Evolutionary conservation across 2,329 filamentous ascomycete genomes (phyloP), one percentile per base, ranked within the genome.

Genomic region (Penicillium sp.): DNA sequence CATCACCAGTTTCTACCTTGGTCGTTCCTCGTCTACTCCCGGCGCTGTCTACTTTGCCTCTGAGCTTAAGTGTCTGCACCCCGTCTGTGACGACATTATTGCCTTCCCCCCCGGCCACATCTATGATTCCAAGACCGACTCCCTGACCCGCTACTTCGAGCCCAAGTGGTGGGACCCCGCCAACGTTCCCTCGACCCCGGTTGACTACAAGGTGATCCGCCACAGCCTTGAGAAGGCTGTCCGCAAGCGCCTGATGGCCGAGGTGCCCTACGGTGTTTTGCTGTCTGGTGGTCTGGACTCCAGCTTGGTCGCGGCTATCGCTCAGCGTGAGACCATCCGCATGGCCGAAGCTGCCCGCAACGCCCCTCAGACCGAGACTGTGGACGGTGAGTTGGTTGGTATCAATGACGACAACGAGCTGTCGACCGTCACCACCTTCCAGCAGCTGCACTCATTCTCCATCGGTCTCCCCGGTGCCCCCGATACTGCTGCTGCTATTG

Each of bases 361-460:
- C 61, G 75, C 62, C 66, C 73, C 64, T 75, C 79, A 59, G 50
- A 61, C 57, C 58, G 9, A 9, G n/a, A 78, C 80, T 48, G 76
- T 77, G 33, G 75, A 77, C 51, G 58, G 80, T 56, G 82, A 90
- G 46, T 83, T 97, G 44, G 93, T 97, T 57, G 94, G 94, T 69
- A 95, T 99, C 67, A 94, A 97, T 69, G 92, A 96, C 71, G 85
- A 93, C 56, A 88, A 96, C 80, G 85, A 93, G 70, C 80, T 97
- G 59, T 91, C 88, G 46, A 96, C 92, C 14, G 85, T 96, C 60
- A 94, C 92, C 53, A 90, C 94, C 69, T 86, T 97, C 52, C 91
- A 93, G 35, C 90, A 97, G 76, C 86, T 99, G 75, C 95, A 97
- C 85, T 97, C 92, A 16, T 99, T 99, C 83, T 99, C 94, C 16